phyloP scores from a whole-genome alignment of 345 rosid genomes.

The Moringa oleifera region DNA sequence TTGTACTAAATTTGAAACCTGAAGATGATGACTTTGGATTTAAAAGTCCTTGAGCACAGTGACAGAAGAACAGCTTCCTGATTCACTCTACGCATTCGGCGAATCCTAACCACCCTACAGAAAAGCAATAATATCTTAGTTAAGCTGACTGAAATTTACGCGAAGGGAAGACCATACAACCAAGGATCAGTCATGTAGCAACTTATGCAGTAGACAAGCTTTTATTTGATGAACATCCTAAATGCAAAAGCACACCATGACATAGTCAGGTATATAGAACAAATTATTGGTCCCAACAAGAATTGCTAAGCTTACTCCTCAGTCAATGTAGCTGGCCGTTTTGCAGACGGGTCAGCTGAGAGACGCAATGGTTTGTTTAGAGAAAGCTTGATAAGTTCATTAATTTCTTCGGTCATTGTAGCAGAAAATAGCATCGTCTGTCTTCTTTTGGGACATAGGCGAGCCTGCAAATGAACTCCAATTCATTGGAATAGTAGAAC shows the following conservation, averaged over 20 bases:
- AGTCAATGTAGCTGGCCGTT: constrained; percentile 76
- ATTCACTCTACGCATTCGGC: constrained; percentile 81
- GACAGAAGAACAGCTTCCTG: constrained; percentile 95
- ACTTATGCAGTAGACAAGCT: not conserved
- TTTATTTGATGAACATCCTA: not conserved
- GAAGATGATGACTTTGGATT: constrained; percentile 80
- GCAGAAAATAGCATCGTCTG: constrained; percentile 98
- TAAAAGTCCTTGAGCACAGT: constrained; percentile 84
- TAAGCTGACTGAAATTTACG: not conserved
- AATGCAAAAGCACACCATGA: constrained; percentile 2
- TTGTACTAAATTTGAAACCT: constrained; percentile 40
- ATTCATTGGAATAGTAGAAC: not conserved
- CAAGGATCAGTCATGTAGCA: not conserved
- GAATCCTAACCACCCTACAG: constrained; percentile 85
- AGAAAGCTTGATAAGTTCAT: constrained; percentile 86
- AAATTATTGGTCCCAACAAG: not conserved
- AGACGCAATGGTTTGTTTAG: constrained; percentile 91
- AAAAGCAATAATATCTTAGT: constrained; percentile 14
- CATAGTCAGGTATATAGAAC: constrained; percentile 6
- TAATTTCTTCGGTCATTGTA: constrained; percentile 95
- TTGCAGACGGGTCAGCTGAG: constrained; percentile 93
- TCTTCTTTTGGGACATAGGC: constrained; percentile 86
- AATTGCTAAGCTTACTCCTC: constrained; percentile 60
- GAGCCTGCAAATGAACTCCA: constrained; percentile 47
- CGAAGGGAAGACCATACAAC: not conserved